Evolutionary conservation across 2,329 filamentous ascomycete species (phyloP).

Genomic region (Aspergillus versicolor): DNA sequence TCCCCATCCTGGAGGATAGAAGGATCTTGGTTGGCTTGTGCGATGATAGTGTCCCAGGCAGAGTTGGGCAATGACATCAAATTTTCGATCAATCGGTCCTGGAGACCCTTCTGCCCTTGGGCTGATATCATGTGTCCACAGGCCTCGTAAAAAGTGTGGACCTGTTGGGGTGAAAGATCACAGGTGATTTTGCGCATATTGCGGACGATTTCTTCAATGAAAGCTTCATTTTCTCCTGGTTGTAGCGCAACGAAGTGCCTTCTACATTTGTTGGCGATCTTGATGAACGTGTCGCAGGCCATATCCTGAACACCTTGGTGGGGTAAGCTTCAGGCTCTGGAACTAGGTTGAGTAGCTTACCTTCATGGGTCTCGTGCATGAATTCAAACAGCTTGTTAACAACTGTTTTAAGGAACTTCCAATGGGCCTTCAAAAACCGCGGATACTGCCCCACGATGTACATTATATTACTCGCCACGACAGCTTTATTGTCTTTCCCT

Average conservation of each 20-base stretch:
- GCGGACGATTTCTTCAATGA: constrained; percentile 97
- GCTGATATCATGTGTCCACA: constrained; percentile 99
- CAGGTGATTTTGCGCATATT: constrained; percentile 95
- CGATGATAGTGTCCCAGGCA: constrained; percentile 95
- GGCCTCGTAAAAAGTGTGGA: constrained; percentile 98
- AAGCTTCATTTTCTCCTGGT: constrained; percentile 89
- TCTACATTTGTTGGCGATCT: constrained; percentile 97
- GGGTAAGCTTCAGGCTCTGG: constrained; percentile 23
- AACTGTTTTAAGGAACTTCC: constrained; percentile 99
- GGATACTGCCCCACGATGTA: constrained; percentile 99
- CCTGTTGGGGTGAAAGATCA: constrained; percentile 92
- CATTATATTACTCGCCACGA: constrained; percentile 99
- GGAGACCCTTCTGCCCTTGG: constrained; percentile 90
- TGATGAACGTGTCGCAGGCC: constrained; percentile 99
- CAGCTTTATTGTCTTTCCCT: constrained; percentile 98
- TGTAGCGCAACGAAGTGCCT: constrained; percentile 96
- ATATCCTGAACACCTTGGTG: constrained; percentile 88
- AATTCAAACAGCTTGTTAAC: constrained; percentile 99
- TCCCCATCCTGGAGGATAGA: constrained; percentile 85
- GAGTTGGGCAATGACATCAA: constrained; percentile 91
- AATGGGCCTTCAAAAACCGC: constrained; percentile 96
- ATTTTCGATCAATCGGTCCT: constrained; percentile 86
- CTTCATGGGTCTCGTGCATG: constrained; percentile 99
- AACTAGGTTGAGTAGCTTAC: constrained; percentile 45
- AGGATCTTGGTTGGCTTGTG: constrained; percentile 79